Base-by-base conservation (phyloP, 2,329 filamentous ascomycete genomes). In the Talaromyces rugulosus region DNA sequence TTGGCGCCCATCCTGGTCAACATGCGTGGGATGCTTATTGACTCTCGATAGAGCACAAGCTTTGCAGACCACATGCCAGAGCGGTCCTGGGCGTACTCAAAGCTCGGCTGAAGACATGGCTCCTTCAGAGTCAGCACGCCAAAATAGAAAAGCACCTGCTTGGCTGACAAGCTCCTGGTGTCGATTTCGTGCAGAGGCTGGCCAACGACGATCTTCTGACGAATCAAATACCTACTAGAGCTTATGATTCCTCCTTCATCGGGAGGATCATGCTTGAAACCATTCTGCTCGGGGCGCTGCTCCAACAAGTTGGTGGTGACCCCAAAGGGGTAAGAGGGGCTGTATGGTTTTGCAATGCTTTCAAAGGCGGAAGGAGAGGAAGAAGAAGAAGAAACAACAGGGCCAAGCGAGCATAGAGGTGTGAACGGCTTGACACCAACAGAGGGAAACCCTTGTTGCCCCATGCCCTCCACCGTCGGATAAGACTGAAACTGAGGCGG, bases 141-240 rank as follows among this genome's bases (percentile, higher is more conserved):
- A 59, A 75, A 76, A 58, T 66, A 70, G 18, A 74, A 77, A 5
- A 76, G 51, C 0, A 69, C 65, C 23, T 69, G 63, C 4, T 64
- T 58, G n/a, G 59, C 56, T 8, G 58, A 61, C 54, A 74, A 36
- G 2, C 27, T 50, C 2, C 51, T 47, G 33, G 66, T 12, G 14
- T 63, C 57, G 8, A 67, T 16, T n/a, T 58, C 55, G 6, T 53
- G 61, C 2, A 70, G 51, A 18, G 31, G 58, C 3, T 31, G 60
- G 8, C 40, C 36, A n/a, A 44, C 42, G 40, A 50, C 40, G 11
- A 50, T 28, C 11, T 34, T 18, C 27, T 47, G 23, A 18, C 7
- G 54, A 14, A 27, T 27, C 31, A 33, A 36, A 56, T 40, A 40
- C 16, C 36, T 23, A 53, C n/a, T 27, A 40, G 53, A 16, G 12